Conservation (phyloP, 179 eudicot species). For the Vitellaria paradoxa region DNA sequence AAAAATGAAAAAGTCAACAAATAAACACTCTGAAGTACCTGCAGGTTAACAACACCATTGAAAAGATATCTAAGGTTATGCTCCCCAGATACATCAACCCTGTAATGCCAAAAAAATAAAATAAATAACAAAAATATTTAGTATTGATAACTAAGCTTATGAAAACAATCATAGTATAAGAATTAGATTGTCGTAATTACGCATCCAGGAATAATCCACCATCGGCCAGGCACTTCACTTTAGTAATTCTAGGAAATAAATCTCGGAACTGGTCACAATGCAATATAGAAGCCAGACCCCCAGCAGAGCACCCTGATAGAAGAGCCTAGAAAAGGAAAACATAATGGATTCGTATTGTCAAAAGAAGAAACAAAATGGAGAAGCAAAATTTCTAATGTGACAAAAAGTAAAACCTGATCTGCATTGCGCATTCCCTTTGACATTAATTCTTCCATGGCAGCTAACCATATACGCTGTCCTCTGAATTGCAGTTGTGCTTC, state of each 20-base stretch:
- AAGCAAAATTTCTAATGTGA: slow-evolving; percentile 5
- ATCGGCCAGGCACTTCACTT: slow-evolving; percentile 90
- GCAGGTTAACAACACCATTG: slow-evolving; percentile 69
- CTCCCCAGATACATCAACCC: slow-evolving; percentile 84
- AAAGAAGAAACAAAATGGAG: background rate
- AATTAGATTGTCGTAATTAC: slow-evolving; percentile 33
- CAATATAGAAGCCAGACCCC: slow-evolving; percentile 87
- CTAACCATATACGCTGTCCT: slow-evolving; percentile 83
- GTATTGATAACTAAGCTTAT: background rate
- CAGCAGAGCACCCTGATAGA: slow-evolving; percentile 98
- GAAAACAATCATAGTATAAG: background rate
- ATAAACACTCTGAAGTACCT: slow-evolving; percentile 33
- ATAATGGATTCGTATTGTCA: background rate
- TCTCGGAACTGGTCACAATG: slow-evolving; percentile 79
- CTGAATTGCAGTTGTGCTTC: slow-evolving; percentile 64
- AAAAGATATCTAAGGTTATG: slow-evolving; percentile 65
- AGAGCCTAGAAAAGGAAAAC: slow-evolving; percentile 47
- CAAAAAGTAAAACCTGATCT: slow-evolving; percentile 39
- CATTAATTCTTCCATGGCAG: slow-evolving; percentile 86
- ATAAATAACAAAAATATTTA: background rate
- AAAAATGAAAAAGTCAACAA: background rate
- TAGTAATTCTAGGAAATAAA: slow-evolving; percentile 54
- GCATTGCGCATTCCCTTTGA: slow-evolving; percentile 84
- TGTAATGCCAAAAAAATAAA: slow-evolving; percentile 26
- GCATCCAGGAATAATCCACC: slow-evolving; percentile 94